Evolutionary conservation across 208 protist genomes (phyloP).

Genomic region (Leishmania martiniquensis): DNA sequence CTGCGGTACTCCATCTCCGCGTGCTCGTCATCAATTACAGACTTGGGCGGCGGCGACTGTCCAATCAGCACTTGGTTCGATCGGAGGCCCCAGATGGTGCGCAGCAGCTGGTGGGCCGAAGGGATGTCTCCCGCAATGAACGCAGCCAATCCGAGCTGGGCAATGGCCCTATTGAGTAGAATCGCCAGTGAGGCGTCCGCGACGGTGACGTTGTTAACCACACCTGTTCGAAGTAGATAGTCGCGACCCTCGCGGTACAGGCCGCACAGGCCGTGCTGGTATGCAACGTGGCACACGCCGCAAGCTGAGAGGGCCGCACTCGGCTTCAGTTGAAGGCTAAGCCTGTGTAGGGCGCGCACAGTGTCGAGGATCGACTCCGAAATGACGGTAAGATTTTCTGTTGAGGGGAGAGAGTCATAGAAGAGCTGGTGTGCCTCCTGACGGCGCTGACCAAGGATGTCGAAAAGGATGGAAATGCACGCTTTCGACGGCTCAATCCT

Average conservation of each 20-base stretch:
- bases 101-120: conserved; percentile 68
- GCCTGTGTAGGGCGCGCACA: conserved; percentile 52
- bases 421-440: conserved; percentile 78
- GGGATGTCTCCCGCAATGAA: conserved; percentile 71
- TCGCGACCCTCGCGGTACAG: conserved; percentile 79
- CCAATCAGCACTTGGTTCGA: conserved; percentile 67
- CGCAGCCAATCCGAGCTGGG: conserved; percentile 81
- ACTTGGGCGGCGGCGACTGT: conserved; percentile 52
- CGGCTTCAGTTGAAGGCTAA: conserved; percentile 39
- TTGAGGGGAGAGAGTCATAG: conserved; percentile 36
- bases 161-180: conserved; percentile 79
- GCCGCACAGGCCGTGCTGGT: conserved; percentile 79
- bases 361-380: conserved; percentile 61
- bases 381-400: conserved; percentile 42
- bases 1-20: conserved; percentile 64
- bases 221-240: conserved; percentile 66
- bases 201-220: conserved; percentile 38
- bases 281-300: conserved; percentile 65
- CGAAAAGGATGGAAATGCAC: conserved; percentile 67
- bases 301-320: conserved; percentile 21
- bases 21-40: conserved; percentile 40
- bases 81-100: conserved; percentile 55
- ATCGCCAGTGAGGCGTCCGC: conserved; percentile 45
- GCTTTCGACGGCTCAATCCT: conserved; percentile 29
- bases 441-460: conserved; percentile 65